Evolutionary conservation across 768 basidiomycete species (phyloP).

Genomic region (Suillus brevipes): DNA sequence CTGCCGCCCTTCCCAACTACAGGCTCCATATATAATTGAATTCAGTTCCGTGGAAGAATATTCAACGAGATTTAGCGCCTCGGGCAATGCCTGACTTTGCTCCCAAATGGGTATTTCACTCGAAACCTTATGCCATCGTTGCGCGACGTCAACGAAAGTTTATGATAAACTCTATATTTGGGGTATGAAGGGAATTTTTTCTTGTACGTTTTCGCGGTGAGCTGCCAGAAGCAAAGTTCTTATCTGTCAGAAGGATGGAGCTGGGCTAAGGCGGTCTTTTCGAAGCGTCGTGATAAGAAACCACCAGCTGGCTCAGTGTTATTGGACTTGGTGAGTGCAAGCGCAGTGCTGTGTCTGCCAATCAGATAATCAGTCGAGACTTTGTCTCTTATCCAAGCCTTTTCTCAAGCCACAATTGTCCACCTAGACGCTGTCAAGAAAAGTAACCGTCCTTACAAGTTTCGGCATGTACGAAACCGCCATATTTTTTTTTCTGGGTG

Average conservation of each 20-base stretch:
- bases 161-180: constrained; percentile 14
- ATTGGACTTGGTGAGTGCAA: not conserved
- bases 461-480: constrained; percentile 10
- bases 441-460: not conserved
- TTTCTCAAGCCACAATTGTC: constrained; percentile 4
- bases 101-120: constrained; percentile 10
- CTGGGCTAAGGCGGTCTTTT: constrained; percentile 25
- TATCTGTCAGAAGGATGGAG: not conserved
- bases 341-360: too few species aligned
- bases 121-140: constrained; percentile 14
- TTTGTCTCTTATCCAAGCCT: not conserved
- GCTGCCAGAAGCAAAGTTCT: constrained; percentile 11
- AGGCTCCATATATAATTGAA: constrained; percentile 10
- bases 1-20: constrained; percentile 14
- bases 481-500: constrained; percentile 7
- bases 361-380: not conserved
- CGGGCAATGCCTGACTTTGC: constrained; percentile 8
- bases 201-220: constrained; percentile 14
- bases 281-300: constrained; percentile 16
- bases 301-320: not conserved
- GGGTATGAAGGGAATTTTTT: constrained; percentile 14
- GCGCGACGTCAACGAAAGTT: constrained; percentile 29
- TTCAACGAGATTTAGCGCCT: not conserved
- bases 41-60: constrained; percentile 5
- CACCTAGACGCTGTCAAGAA: constrained; percentile 7